Evolutionary conservation across 441 rosid genomes (phyloP), one percentile per base, ranked within the genome.

Genomic region (Populus hybrid): DNA sequence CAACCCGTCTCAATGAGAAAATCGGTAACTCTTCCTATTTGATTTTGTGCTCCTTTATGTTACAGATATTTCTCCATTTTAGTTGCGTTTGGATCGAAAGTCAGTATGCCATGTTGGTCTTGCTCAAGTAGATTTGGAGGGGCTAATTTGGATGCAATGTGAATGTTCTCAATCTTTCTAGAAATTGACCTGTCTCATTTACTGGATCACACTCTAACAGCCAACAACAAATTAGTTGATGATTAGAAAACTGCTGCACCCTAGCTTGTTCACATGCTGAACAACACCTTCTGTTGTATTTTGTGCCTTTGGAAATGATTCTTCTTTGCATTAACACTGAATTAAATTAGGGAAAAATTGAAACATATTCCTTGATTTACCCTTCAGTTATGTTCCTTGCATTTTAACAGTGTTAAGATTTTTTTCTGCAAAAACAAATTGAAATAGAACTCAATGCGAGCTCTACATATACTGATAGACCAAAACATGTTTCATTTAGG

Each of bases 21-120:
- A 78, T 84, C 53, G 97, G 97, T 94, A 86, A 80, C 14, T 74
- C 14, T 75, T 50, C 23, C 7, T 34, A 18, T 26, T 42, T 42
- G 7, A 35, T 70, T 75, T 70, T 64, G 4, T 7, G 7, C 8
- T 71, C 32, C 8, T 7, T 21, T 53, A 14, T 36, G 3, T 36
- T 16, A 16, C 23, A 70, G 10, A 30, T 76, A 53, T 9, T 38
- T 70, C 70, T 67, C 38, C 30, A 30, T 61, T 75, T 23, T 53
- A 10, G 32, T 30, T 67, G 19, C 53, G 11, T 18, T 50, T 65
- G 11, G 34, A 28, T 26, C 2, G 70, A 7, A 23, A 40, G 34
- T 67, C 38, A 53, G 7, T 32, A 2, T 19, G 19, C 19, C n/a
- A 14, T 19, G 32, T 24, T 28, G 61, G 35, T 57, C 73, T 32